Base-by-base conservation (phyloP, 2,329 filamentous ascomycete species). In the Colletotrichum sp. region DNA sequence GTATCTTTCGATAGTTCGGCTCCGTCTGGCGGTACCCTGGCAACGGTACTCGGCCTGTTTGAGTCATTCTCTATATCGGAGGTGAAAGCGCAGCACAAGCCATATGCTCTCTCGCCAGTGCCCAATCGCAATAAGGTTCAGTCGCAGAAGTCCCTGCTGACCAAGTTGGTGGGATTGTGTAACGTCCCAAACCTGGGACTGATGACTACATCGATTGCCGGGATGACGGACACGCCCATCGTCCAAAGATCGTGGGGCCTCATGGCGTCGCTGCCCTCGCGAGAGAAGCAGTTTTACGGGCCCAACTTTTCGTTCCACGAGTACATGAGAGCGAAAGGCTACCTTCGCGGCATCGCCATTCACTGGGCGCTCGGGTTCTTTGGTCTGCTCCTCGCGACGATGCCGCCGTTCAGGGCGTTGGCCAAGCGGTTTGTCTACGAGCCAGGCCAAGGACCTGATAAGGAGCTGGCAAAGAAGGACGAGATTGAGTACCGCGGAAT, bases 11-110 rank as follows among this genome's bases (percentile, higher is more conserved):
- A 79, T 71, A 91, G 88, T 60, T 82, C 85, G 30, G 79, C 84
- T 2, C 89, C 91, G 4, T 94, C 92, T 2, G 92, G 92, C n/a
- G 93, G 93, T 63, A 93, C 94, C 3, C 84, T 96, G 6, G 88
- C 91, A 39, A 96, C 95, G 0, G 86, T 92, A 6, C 83, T 98
- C 16, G 89, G 82, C 63, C 78, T 92, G 26, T 86, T 92, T 72
- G 91, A 93, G 30, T 82, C 83, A 61, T 92, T 89, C 80, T 84
- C 85, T 26, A 67, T 90, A 21, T 83, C 86, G 64, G 85, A 92
- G 68, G 78, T 93, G 7, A 81, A 80, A 16, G 84, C 83, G 4
- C 84, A 89, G 3, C 81, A 85, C 70, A 81, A 83, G 28, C 91
- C 92, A 16, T 93, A 89, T 80, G 88, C 89, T 2, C 83, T 91